Conservation (phyloP, 1,284 basidiomycete species). For the Sanguinoderma infundibulare region DNA sequence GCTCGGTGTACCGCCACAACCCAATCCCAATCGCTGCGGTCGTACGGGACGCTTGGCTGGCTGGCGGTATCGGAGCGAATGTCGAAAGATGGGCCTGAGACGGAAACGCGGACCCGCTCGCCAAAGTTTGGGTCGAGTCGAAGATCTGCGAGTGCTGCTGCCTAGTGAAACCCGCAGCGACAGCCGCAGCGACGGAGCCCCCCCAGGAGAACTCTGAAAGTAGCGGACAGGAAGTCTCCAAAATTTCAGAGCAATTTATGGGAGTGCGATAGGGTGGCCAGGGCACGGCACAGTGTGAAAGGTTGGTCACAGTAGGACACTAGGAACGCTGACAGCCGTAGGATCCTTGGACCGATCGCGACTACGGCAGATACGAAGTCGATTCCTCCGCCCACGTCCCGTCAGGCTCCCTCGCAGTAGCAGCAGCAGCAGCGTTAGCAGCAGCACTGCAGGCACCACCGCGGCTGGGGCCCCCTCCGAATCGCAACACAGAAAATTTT, state of each 20-base stretch:
- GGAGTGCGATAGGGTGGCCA: background rate
- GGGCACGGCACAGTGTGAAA: background rate
- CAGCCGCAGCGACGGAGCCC: background rate
- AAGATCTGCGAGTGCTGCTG: background rate
- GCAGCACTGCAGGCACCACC: background rate
- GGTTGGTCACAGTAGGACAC: background rate
- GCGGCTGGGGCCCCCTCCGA: background rate
- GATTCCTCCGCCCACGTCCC: no score
- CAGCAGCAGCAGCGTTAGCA: background rate
- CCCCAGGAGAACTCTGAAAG: background rate
- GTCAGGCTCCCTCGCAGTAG: background rate
- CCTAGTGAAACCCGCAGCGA: background rate
- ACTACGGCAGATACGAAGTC: background rate
- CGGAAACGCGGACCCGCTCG: background rate
- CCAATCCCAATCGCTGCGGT: background rate
- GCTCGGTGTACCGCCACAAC: background rate
- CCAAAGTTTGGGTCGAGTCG: no score
- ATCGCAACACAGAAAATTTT: background rate
- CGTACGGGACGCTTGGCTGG: background rate
- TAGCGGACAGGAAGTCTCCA: background rate
- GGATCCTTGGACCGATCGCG: no score
- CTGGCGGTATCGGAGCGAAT: background rate
- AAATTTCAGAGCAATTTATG: background rate
- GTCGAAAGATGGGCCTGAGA: background rate
- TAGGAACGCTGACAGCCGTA: background rate